Evolutionary conservation across 352 stramenopile species (phyloP).

Genomic region (Pythium phragmiticola): DNA sequence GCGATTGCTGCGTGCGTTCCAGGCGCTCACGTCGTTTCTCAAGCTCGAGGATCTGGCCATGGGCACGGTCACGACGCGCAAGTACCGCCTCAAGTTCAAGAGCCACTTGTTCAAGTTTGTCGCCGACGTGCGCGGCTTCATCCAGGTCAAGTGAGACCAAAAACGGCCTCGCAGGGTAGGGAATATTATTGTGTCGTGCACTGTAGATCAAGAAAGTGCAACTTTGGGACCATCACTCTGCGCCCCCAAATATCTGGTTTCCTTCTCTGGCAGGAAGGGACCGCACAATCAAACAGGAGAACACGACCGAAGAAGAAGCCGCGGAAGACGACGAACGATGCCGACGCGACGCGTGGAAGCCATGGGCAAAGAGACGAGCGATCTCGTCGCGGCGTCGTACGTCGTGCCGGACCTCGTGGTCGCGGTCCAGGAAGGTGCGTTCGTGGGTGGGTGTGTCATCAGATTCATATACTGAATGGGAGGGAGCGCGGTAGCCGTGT

Average conservation of each 20-base stretch:
- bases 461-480: not conserved
- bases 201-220: slow-evolving; percentile 23
- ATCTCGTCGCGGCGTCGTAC: slow-evolving; percentile 58
- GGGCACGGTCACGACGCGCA: slow-evolving; percentile 58
- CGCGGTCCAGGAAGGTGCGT: slow-evolving; percentile 67
- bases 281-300: not conserved
- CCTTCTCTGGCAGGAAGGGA: not conserved
- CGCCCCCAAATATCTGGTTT: not conserved
- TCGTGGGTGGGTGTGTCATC: no score
- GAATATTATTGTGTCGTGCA: slow-evolving; percentile 26
- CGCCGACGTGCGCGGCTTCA: slow-evolving; percentile 75
- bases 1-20: slow-evolving; percentile 58
- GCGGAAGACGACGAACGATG: not conserved
- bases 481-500: slow-evolving; percentile 41
- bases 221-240: slow-evolving; percentile 21
- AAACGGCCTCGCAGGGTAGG: not conserved
- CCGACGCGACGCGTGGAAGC: slow-evolving; percentile 1
- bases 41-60: slow-evolving; percentile 58
- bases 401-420: slow-evolving; percentile 51
- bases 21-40: slow-evolving; percentile 66
- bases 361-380: slow-evolving; percentile 27
- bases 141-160: slow-evolving; percentile 66
- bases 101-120: slow-evolving; percentile 82
- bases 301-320: not conserved
- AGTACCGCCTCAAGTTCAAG: slow-evolving; percentile 77